phyloP scores from a whole-genome alignment of 2,329 filamentous ascomycete species.

The Emergomyces orientalis region DNA sequence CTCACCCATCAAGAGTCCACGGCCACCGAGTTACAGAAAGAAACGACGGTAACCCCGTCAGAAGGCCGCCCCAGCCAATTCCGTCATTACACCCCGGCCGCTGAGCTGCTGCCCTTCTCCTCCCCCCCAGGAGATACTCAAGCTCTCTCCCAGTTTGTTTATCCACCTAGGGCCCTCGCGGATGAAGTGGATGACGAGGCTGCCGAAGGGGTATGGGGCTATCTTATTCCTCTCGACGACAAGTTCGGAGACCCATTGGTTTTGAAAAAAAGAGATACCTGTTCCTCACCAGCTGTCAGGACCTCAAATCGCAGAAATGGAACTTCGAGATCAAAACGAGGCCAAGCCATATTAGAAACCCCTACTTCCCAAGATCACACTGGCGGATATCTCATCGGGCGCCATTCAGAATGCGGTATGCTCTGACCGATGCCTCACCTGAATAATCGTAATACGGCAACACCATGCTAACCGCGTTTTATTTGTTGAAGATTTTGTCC shows the following conservation, averaged over 20 bases:
- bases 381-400: conserved; percentile 80
- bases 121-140: conserved; percentile 70
- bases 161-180: conserved; percentile 60
- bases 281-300: conserved; percentile 47
- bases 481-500: conserved; percentile 49
- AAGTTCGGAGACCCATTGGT: conserved; percentile 62
- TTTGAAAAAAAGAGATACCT: conserved; percentile 63
- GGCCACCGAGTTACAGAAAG: conserved; percentile 54
- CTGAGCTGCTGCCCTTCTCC: conserved; percentile 38
- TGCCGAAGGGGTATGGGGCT: conserved; percentile 88
- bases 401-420: conserved; percentile 88
- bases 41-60: conserved; percentile 62
- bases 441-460: not conserved
- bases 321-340: conserved; percentile 29
- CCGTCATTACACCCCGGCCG: conserved; percentile 34
- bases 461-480: not conserved
- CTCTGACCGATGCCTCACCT: conserved; percentile 16
- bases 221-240: conserved; percentile 71
- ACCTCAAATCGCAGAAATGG: conserved; percentile 31
- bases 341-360: conserved; percentile 51
- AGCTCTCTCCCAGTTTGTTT: conserved; percentile 69
- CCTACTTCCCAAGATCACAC: conserved; percentile 47
- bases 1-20: conserved; percentile 60
- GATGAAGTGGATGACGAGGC: conserved; percentile 80
- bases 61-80: conserved; percentile 49